Base-by-base conservation (phyloP, 2,329 filamentous ascomycete genomes). In the Fonsecaea monophora region DNA sequence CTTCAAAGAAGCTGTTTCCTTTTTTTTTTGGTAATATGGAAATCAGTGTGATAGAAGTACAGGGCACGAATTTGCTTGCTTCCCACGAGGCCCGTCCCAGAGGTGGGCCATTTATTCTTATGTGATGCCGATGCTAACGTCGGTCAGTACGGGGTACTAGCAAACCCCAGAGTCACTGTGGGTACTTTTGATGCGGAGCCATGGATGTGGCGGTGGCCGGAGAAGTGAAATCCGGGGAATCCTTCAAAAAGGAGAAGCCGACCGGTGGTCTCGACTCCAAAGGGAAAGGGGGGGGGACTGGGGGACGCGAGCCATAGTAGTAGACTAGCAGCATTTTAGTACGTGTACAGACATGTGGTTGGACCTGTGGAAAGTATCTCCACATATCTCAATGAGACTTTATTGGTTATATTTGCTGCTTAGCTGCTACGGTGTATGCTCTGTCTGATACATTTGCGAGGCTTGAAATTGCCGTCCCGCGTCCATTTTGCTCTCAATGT, bases 41-140 rank as follows among this genome's bases (percentile, higher is more conserved):
- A 2, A 30, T 32, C 30, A 4, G 30, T 32, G 4, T 42, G 15
- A 42, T 42, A n/a, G 15, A 12, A 15, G 40, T 42, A 15, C 40
- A 42, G 7, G 40, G 40, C 15, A 42, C 15, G 40, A 42, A 42
- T 42, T n/a, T 42, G 40, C 40, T 15, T n/a, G 13, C 40, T 42
- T 42, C n/a, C 13, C 7, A 4, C 15, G 15, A 42, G 13, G 15
- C 13, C n/a, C 4, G 40, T 42, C 40, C 40, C n/a, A 13, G 40
- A n/a, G 40, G 40, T 42, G 40, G 40, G n/a, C 40, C 40, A 42
- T 42, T 42, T 42, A 42, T 42, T 42, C 40, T 42, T 42, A 42
- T 42, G 40, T 13, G 15, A 42, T 15, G 6, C 15, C 15, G 15
- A n/a, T 15, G 40, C 40, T 42, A 42, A 42, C 13, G 40, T 12